Evolutionary conservation across 768 basidiomycete species (phyloP), one percentile per base, ranked within the genome.

Genomic region (Thelephora aurantiotincta): DNA sequence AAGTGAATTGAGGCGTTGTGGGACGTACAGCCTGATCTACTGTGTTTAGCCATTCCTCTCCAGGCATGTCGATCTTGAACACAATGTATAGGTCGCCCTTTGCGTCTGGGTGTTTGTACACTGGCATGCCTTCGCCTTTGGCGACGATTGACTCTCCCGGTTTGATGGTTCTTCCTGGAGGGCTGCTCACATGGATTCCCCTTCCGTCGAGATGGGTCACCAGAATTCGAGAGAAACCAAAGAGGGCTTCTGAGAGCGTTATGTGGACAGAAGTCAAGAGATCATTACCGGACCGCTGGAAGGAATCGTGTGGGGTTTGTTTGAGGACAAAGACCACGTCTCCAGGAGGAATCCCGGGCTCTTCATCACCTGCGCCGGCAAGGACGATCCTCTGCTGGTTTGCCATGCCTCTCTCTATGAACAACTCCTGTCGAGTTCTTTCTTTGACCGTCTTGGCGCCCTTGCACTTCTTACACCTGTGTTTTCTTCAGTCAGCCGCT

Each of bases 401-500:
- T 4, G 77, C 60, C 80, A 91, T 90, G 12, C 94, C 94, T 46
- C 78, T 80, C 56, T 93, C 88, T 41, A 97, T 73, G 54, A 77
- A 74, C 19, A 96, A 80, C 53, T 93, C 90, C 53, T 91, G 80
- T 44, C 87, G 78, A 42, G 82, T 87, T 69, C 91, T 96, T 59
- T 94, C 90, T 52, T 83, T 80, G 38, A 84, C 74, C 0, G 79
- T 82, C 61, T 81, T 83, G 46, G 75, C 73, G 3, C 92, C 94
- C 57, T 92, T 91, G 65, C 94, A 98, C 59, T 89, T 94, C 65
- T 93, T 97, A 66, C 93, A 97, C 54, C 92, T 94, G 57, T 16
- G 16, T 5, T 47, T 43, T 33, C 44, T 33, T 20, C 35, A 14
- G 20, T 45, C 35, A 54, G 20, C 56, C 16, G 53, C 33, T 36